These are phyloP conservation scores for Ceratobasidium sp. DNA, from an alignment of 1,284 basidiomycete genomes.

Conservation along the genomic window DNA sequence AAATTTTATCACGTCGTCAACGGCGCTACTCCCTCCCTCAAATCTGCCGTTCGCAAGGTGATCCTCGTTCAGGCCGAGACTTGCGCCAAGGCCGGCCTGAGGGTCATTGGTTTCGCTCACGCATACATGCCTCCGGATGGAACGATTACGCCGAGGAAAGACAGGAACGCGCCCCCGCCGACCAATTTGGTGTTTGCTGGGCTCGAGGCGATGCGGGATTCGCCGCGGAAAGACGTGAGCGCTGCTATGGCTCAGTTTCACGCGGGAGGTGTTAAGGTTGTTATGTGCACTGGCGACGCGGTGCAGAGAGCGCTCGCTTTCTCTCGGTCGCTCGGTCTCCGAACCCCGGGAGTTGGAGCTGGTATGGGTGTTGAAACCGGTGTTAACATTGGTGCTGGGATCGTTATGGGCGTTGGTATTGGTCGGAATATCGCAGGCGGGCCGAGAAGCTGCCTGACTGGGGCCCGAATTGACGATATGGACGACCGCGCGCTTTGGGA, in stretches of 20 bases:
- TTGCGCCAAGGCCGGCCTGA: constrained; percentile 81
- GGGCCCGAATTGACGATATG: constrained; percentile 88
- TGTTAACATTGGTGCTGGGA: constrained; percentile 18
- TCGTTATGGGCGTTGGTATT: constrained; percentile 42
- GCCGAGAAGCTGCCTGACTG: constrained; percentile 74
- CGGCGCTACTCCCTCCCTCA: constrained; percentile 83
- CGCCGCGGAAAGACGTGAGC: constrained; percentile 92
- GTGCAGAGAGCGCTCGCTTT: constrained; percentile 93
- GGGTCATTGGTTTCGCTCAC: constrained; percentile 93
- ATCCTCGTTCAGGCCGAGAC: constrained; percentile 79
- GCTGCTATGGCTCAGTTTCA: constrained; percentile 87
- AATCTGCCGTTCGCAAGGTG: constrained; percentile 73
- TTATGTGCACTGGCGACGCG: constrained; percentile 98
- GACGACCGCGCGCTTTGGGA: constrained; percentile 85
- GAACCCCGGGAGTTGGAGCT: constrained; percentile 56
- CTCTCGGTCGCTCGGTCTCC: constrained; percentile 89
- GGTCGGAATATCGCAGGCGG: constrained; percentile 49
- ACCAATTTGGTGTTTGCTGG: constrained; percentile 88
- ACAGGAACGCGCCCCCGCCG: constrained; percentile 56
- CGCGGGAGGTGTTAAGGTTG: constrained; percentile 90
- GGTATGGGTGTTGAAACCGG: constrained; percentile 13
- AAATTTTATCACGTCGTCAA: constrained; percentile 90
- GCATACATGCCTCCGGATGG: constrained; percentile 76
- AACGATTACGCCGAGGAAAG: constrained; percentile 50
- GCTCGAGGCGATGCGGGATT: constrained; percentile 96